phyloP scores from a whole-genome alignment of 2,329 filamentous ascomycete genomes.

The Cladosporium sp. region DNA sequence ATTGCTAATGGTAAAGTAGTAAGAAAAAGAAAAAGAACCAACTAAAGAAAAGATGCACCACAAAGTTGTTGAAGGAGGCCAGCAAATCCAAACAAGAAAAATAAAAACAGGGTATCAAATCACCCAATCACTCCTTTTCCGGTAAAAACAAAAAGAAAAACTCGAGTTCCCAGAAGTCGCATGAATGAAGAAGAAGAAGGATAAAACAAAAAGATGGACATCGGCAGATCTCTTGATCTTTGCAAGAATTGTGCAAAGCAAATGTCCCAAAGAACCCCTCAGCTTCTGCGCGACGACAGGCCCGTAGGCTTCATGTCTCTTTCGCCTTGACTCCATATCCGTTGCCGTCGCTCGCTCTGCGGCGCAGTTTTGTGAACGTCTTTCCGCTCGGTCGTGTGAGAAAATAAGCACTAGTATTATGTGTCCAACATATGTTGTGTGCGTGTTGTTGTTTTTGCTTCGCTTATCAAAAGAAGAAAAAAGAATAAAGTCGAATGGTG shows the following conservation, averaged over 20 bases:
- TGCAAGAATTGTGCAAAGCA: background rate
- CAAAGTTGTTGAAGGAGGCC: constrained; percentile 10
- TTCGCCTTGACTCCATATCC: constrained; percentile 4
- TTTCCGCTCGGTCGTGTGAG: constrained; percentile 5
- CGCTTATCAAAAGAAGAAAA: constrained; percentile 16
- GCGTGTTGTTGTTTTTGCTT: constrained; percentile 17
- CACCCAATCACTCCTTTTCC: constrained; percentile 17
- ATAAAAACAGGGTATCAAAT: constrained; percentile 20
- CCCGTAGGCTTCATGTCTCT: constrained; percentile 8
- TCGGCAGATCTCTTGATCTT: background rate
- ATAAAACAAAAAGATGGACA: background rate
- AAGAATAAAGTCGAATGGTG: constrained; percentile 9
- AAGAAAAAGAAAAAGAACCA: background rate
- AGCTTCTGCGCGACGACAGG: constrained; percentile 10
- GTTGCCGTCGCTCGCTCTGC: constrained; percentile 19
- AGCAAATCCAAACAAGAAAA: constrained; percentile 8
- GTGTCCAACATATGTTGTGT: constrained; percentile 20
- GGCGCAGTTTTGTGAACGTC: constrained; percentile 16
- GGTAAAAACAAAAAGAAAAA: constrained; percentile 8
- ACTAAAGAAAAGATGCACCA: background rate
- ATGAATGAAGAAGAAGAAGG: background rate
- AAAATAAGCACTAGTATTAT: constrained; percentile 24
- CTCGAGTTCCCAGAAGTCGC: constrained; percentile 8
- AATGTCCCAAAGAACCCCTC: background rate
- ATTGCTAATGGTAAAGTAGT: background rate